Percentiles rank a stretch among this genome's conserved stretches.
Conservation (phyloP, 139 green algal genomes). For the Nannochloris sp. region DNA sequence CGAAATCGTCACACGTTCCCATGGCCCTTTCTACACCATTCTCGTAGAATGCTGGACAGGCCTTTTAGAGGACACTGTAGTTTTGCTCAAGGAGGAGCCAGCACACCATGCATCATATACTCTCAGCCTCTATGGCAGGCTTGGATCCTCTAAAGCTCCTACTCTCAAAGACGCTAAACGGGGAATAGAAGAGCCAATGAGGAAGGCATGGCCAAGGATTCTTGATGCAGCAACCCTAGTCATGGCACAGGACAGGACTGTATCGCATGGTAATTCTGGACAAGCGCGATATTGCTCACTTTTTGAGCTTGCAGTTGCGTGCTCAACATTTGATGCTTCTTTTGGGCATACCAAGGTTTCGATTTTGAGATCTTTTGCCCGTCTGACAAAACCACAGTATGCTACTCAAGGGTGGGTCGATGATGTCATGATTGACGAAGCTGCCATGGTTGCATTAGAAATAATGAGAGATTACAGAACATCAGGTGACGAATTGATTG, state of each 20-base stretch:
- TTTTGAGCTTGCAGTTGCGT: slow-evolving; percentile 34
- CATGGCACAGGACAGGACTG: slow-evolving; percentile 25
- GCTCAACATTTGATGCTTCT: slow-evolving; percentile 8
- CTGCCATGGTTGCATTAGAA: not conserved
- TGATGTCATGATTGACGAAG: not conserved
- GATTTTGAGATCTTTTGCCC: slow-evolving; percentile 7
- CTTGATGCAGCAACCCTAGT: slow-evolving; percentile 19
- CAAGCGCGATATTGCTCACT: slow-evolving; percentile 20
- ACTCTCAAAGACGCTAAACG: slow-evolving; percentile 4
- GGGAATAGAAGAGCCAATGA: slow-evolving; percentile 18
- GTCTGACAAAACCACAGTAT: slow-evolving; percentile 13
- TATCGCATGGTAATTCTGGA: not conserved
- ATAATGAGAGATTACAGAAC: no score
- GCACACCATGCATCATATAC: not conserved
- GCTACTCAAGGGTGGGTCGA: slow-evolving; percentile 10
- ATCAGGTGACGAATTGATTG: no score
- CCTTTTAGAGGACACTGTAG: slow-evolving; percentile 48
- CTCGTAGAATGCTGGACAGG: slow-evolving; percentile 18
- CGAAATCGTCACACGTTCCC: slow-evolving; percentile 20
- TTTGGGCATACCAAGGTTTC: not conserved
- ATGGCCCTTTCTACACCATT: slow-evolving; percentile 21
- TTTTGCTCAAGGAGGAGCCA: slow-evolving; percentile 24
- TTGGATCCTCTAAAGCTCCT: not conserved
- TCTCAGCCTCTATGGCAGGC: not conserved
- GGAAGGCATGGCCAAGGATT: slow-evolving; percentile 15